Percentiles rank a stretch among this genome's conserved stretches.
phyloP scores from a whole-genome alignment of 1,284 basidiomycete genomes.

The Lentinula novae-zelandiae region DNA sequence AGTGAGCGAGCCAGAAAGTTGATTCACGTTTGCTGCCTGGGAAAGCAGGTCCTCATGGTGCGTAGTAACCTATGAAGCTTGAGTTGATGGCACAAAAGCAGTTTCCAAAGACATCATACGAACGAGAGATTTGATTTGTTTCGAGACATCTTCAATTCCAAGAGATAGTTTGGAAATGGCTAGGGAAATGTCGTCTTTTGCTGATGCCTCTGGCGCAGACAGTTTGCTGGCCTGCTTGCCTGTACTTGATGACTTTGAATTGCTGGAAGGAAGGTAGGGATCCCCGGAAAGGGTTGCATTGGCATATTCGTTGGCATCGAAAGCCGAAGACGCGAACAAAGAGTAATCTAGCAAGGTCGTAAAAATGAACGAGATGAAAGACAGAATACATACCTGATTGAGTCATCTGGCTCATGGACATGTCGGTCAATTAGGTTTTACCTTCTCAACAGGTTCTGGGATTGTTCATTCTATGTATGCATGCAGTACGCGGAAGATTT shows the following conservation, averaged over 20 bases:
- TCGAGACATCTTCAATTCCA: conserved; percentile 85
- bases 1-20: conserved; percentile 59
- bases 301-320: conserved; percentile 86
- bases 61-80: conserved; percentile 47
- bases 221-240: conserved; percentile 28
- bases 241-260: conserved; percentile 23
- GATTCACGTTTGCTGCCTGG: conserved; percentile 64
- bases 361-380: neutral
- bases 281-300: conserved; percentile 83
- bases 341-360: conserved; percentile 47
- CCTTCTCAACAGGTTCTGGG: neutral
- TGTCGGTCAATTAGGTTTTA: neutral
- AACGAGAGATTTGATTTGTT: conserved; percentile 82
- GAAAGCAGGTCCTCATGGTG: conserved; percentile 75
- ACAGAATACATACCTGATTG: neutral
- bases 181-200: conserved; percentile 82
- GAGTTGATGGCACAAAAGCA: conserved; percentile 4
- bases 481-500: neutral
- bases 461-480: neutral
- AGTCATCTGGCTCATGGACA: neutral
- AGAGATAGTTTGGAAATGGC: conserved; percentile 81
- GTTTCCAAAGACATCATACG: conserved; percentile 24
- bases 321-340: conserved; percentile 65
- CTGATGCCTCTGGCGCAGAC: conserved; percentile 46
- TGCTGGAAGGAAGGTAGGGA: conserved; percentile 50